Conservation (phyloP, 176 grass and related monocot species). For the sorghum (Sorghum bicolor) region Sorghum_bicolor_NCBIv3 NC_012870.2:76339501-76340000, state of each 20-base stretch:
- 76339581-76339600: constrained; percentile 14
- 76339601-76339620: constrained; percentile 84
- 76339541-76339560: constrained; percentile 10
- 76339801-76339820: neutral
- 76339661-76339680: constrained; percentile 80
- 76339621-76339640: constrained; percentile 94
- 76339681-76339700: constrained; percentile 64
- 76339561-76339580: neutral
- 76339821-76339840: neutral
- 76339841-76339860: neutral
- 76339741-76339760: constrained; percentile 8
- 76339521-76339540: constrained; percentile 22
- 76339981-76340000: constrained; percentile 75
- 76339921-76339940: neutral
- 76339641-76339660: constrained; percentile 87
- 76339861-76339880: neutral
- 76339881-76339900: neutral
- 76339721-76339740: neutral
- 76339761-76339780: constrained; percentile 2
- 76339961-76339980: constrained; percentile 7
- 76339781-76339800: neutral
- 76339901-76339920: constrained; percentile 9
- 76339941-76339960: constrained; percentile 1
- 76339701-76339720: constrained; percentile 11
- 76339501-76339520: neutral